These are phyloP conservation scores for Mycena vitilis DNA, from an alignment of 768 basidiomycete species.

Conservation along the genomic window DNA sequence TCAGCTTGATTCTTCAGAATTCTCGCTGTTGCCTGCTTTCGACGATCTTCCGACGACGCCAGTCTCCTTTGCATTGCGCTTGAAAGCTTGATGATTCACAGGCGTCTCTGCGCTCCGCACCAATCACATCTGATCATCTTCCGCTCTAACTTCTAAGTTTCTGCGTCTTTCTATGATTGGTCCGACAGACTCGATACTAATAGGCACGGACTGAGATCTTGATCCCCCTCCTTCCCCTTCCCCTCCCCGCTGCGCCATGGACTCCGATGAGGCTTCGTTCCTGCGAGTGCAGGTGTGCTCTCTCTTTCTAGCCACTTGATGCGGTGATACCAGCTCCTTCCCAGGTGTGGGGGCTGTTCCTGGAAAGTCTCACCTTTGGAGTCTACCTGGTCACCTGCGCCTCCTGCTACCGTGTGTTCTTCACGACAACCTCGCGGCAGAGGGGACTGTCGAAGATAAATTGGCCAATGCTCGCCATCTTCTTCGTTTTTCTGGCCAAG, in stretches of 20 bases:
- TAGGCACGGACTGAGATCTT: not conserved
- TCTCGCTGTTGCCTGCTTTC: too few species aligned
- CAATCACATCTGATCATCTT: conserved; percentile 7
- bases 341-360: conserved; percentile 35
- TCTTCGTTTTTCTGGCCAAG: conserved; percentile 31
- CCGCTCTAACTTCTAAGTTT: not conserved
- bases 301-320: too few species aligned
- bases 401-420: conserved; percentile 46
- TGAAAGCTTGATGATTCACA: not conserved
- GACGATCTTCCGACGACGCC: not conserved
- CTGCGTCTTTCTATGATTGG: not conserved
- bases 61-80: not conserved
- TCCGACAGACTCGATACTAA: not conserved
- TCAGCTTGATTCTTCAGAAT: too few species aligned
- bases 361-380: conserved; percentile 25
- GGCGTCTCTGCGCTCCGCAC: not conserved
- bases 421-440: conserved; percentile 40
- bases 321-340: not conserved
- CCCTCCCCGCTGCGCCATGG: conserved; percentile 13
- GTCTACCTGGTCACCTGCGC: conserved; percentile 44
- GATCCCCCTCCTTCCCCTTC: not conserved
- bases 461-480: conserved; percentile 29
- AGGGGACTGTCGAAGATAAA: conserved; percentile 1
- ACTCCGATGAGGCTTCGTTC: conserved; percentile 10
- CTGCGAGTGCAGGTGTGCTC: conserved; percentile 25